A percentile compares a stretch with the other conserved stretches of the same genome.
Evolutionary conservation across 768 basidiomycete species (phyloP).

Genomic region (Infundibulicybe gibba): DNA sequence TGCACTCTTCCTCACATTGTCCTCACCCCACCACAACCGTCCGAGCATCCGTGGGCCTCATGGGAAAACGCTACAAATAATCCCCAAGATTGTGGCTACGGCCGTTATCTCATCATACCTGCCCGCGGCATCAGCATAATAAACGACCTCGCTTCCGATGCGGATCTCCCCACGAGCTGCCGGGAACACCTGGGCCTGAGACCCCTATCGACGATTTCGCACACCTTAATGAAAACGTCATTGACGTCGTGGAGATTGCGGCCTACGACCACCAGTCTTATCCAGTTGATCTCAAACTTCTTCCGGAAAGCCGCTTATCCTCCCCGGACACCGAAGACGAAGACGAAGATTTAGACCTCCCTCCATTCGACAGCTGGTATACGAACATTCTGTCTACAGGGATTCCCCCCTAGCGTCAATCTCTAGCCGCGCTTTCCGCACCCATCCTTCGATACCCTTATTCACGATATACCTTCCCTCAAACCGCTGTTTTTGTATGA

Average conservation of each 20-base stretch:
- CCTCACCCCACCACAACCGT: conserved; percentile 29
- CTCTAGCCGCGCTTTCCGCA: background rate
- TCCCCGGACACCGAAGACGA: conserved; percentile 6
- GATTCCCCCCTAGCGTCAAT: conserved; percentile 4
- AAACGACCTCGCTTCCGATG: conserved; percentile 10
- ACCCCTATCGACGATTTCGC: conserved; percentile 18
- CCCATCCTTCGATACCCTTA: background rate
- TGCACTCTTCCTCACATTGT: conserved; percentile 43
- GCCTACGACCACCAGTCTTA: conserved; percentile 2
- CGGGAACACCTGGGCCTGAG: conserved; percentile 15
- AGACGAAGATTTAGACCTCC: conserved; percentile 32
- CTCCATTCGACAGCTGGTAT: conserved; percentile 40
- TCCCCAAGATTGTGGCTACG: conserved; percentile 32
- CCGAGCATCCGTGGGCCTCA: conserved; percentile 33
- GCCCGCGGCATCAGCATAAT: conserved; percentile 18
- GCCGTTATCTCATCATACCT: conserved; percentile 27
- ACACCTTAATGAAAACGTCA: background rate
- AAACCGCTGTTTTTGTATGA: background rate
- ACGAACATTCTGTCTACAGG: conserved; percentile 13
- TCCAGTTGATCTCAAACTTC: too few species aligned
- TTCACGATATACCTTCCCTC: background rate
- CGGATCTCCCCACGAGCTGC: conserved; percentile 12
- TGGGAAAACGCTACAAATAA: conserved; percentile 29
- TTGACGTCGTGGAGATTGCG: conserved; percentile 3
- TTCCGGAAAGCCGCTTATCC: too few species aligned